Conservation (phyloP, 192 early-diverging fungal species). For the Coemansia sp. region DNA sequence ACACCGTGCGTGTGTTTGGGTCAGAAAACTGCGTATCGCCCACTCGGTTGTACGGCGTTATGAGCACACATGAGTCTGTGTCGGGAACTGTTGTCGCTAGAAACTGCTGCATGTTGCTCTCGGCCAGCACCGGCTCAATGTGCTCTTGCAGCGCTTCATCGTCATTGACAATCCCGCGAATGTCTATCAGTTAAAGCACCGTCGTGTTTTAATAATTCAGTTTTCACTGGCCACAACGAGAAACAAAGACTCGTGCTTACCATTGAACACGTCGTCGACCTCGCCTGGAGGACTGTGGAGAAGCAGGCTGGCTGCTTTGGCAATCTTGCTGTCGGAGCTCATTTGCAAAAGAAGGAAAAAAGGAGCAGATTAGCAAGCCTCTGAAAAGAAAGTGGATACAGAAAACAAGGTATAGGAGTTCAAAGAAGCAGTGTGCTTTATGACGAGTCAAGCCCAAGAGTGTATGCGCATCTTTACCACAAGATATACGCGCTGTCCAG, state of each 20-base stretch:
- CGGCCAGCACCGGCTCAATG: slow-evolving; percentile 66
- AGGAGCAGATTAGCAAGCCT: background rate
- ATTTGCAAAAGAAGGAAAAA: slow-evolving; percentile 3
- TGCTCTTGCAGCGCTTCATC: slow-evolving; percentile 71
- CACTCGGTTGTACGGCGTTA: slow-evolving; percentile 72
- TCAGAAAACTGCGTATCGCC: slow-evolving; percentile 69
- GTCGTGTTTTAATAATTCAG: too few species aligned
- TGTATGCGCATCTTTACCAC: too few species aligned
- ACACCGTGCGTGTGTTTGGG: slow-evolving; percentile 67
- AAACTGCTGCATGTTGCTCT: slow-evolving; percentile 85
- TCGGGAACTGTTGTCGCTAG: slow-evolving; percentile 71
- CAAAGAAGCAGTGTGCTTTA: too few species aligned
- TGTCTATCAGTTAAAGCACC: slow-evolving; percentile 62
- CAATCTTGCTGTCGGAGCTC: slow-evolving; percentile 65
- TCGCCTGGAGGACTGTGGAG: slow-evolving; percentile 94
- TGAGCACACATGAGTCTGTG: slow-evolving; percentile 51
- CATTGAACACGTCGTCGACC: slow-evolving; percentile 94
- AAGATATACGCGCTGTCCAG: too few species aligned
- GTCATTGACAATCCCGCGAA: slow-evolving; percentile 79
- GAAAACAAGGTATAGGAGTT: too few species aligned
- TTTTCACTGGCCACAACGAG: background rate
- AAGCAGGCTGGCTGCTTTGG: slow-evolving; percentile 75
- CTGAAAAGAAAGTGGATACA: background rate
- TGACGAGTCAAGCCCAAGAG: too few species aligned
- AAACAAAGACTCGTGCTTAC: slow-evolving; percentile 49